Evolutionary conservation across 352 stramenopile genomes (phyloP).

Genomic region (Phytopythium mirpurense): DNA sequence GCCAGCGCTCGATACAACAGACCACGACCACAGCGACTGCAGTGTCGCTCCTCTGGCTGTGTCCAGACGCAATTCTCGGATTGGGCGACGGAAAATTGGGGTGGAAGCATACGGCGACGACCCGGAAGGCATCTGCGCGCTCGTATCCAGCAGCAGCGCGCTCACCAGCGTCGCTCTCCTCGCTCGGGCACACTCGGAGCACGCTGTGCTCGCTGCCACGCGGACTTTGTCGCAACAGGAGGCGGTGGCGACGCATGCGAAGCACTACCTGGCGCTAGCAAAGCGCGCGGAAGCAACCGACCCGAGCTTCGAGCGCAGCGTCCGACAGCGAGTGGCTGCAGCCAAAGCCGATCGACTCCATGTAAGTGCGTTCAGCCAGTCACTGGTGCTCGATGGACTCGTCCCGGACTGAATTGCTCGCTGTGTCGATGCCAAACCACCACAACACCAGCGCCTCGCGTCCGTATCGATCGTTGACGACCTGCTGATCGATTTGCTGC

Average conservation of each 20-base stretch:
- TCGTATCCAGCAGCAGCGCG: conserved; percentile 19
- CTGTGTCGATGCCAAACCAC: conserved; percentile 2
- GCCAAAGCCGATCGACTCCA: conserved; percentile 34
- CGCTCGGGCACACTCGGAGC: conserved; percentile 38
- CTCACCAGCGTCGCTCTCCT: conserved; percentile 38
- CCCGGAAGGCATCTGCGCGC: not conserved
- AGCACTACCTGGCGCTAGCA: conserved; percentile 24
- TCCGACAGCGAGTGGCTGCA: conserved; percentile 21
- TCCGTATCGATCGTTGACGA: conserved; percentile 50
- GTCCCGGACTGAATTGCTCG: not conserved
- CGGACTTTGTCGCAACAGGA: conserved; percentile 40
- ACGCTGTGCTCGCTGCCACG: conserved; percentile 26
- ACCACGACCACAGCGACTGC: not conserved
- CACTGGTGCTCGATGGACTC: no score
- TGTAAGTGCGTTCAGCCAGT: conserved; percentile 10
- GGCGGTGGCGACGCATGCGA: conserved; percentile 34
- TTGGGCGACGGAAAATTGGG: conserved; percentile 3
- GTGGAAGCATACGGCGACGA: not conserved
- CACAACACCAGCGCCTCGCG: conserved; percentile 53
- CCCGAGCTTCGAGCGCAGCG: conserved; percentile 16
- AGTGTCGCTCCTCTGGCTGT: not conserved
- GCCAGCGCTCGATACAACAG: not conserved
- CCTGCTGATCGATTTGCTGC: conserved; percentile 50
- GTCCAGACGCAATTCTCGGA: not conserved
- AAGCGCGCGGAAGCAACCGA: conserved; percentile 9